Evolutionary conservation across 208 protist genomes (phyloP).

Genomic region (Acanthamoeba triangularis): DNA sequence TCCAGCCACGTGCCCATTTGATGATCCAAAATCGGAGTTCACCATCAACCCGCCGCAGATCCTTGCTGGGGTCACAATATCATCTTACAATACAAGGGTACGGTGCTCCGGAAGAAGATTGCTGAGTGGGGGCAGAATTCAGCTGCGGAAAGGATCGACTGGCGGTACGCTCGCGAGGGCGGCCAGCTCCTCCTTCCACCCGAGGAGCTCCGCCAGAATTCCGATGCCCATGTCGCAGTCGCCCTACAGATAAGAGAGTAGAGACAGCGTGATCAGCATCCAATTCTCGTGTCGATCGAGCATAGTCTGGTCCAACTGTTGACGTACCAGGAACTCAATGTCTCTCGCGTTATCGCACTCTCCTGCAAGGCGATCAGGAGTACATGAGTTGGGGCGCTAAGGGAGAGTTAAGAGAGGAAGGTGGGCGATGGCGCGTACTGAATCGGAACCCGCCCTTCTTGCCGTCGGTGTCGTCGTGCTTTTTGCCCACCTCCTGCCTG

Average conservation of each 20-base stretch:
- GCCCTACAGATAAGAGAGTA: background rate
- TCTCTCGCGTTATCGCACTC: constrained; percentile 56
- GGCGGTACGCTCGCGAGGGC: background rate
- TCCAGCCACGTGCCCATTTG: too few species aligned
- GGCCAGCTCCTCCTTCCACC: constrained; percentile 32
- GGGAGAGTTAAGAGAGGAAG: background rate
- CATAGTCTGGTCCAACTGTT: background rate
- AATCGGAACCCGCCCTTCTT: constrained; percentile 62
- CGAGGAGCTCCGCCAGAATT: background rate
- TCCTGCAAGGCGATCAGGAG: background rate
- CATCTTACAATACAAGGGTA: too few species aligned
- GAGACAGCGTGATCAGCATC: background rate
- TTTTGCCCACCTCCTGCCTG: constrained; percentile 27
- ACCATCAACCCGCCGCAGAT: too few species aligned
- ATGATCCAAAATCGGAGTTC: too few species aligned
- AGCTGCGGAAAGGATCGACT: background rate
- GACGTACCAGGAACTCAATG: constrained; percentile 21
- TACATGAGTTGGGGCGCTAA: background rate
- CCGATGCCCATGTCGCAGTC: background rate
- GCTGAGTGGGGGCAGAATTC: too few species aligned
- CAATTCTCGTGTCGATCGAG: background rate
- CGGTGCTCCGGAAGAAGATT: too few species aligned
- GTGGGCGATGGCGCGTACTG: background rate
- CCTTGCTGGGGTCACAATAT: too few species aligned
- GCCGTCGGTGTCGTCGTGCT: background rate